Conservation (phyloP, 441 rosid species). For the Biscutella laevigata region DNA sequence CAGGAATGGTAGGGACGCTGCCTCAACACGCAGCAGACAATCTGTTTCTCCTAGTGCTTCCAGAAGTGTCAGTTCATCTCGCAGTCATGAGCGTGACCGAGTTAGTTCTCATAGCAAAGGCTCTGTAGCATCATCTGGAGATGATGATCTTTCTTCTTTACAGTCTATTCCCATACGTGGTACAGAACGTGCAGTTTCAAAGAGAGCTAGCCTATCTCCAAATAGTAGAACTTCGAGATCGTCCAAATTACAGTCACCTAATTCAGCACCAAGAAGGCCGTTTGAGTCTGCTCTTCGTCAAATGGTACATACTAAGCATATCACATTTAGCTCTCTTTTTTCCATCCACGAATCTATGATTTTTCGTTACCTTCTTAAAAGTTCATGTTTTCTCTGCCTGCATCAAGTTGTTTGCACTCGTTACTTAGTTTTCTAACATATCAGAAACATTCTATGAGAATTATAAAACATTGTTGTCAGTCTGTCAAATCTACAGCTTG, state of each 20-base stretch:
- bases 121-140: constrained; percentile 88
- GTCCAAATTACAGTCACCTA: constrained; percentile 54
- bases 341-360: neutral
- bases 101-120: constrained; percentile 80
- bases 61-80: constrained; percentile 85
- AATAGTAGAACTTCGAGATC: constrained; percentile 55
- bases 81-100: constrained; percentile 79
- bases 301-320: constrained; percentile 46
- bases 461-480: neutral
- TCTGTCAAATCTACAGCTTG: neutral
- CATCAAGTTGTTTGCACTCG: constrained; percentile 11
- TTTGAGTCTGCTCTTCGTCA: constrained; percentile 74
- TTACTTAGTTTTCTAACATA: constrained; percentile 7
- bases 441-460: neutral
- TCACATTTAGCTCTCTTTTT: neutral
- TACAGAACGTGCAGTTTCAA: constrained; percentile 44
- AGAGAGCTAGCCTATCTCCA: constrained; percentile 47
- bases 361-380: neutral
- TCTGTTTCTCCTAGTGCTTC: constrained; percentile 94
- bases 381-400: neutral
- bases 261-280: constrained; percentile 81
- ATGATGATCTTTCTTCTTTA: constrained; percentile 72
- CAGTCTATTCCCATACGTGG: constrained; percentile 53
- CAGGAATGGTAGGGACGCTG: constrained; percentile 64
- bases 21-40: constrained; percentile 57